phyloP scores from a whole-genome alignment of 768 basidiomycete genomes.

The Cystofilobasidium ferigula region DNA sequence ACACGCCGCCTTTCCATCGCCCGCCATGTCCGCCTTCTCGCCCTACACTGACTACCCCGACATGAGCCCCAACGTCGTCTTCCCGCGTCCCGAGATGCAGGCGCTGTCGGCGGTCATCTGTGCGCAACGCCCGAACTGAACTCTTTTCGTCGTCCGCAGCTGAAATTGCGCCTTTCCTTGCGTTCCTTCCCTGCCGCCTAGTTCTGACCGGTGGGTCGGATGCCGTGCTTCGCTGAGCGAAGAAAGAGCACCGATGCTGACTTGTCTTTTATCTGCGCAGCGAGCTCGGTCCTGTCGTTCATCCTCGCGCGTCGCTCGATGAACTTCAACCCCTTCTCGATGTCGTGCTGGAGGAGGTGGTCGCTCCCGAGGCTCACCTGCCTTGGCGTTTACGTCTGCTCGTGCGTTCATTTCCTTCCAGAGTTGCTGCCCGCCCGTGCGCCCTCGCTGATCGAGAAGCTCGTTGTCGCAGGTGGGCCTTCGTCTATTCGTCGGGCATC shows the following conservation, averaged over 20 bases:
- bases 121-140: neutral
- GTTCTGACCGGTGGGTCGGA: conserved; percentile 5
- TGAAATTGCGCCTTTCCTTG: neutral
- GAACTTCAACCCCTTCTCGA: conserved; percentile 12
- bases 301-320: conserved; percentile 20
- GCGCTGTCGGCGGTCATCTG: conserved; percentile 19
- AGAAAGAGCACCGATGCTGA: too few species aligned
- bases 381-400: conserved; percentile 14
- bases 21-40: neutral
- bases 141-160: neutral
- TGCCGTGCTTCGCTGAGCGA: neutral
- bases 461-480: neutral
- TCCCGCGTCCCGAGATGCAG: conserved; percentile 22
- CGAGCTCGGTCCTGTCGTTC: conserved; percentile 18
- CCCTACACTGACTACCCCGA: conserved; percentile 19
- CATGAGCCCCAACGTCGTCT: neutral
- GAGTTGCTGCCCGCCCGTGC: too few species aligned
- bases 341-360: conserved; percentile 5
- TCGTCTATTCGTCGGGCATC: conserved; percentile 5
- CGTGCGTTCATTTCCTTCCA: conserved; percentile 1
- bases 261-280: conserved; percentile 3
- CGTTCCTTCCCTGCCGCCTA: neutral
- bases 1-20: neutral
- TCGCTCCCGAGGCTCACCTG: conserved; percentile 18
- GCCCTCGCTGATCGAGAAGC: too few species aligned